These are phyloP conservation scores for Citrus medica DNA, from an alignment of 345 rosid genomes.

Conservation along the genomic window DNA sequence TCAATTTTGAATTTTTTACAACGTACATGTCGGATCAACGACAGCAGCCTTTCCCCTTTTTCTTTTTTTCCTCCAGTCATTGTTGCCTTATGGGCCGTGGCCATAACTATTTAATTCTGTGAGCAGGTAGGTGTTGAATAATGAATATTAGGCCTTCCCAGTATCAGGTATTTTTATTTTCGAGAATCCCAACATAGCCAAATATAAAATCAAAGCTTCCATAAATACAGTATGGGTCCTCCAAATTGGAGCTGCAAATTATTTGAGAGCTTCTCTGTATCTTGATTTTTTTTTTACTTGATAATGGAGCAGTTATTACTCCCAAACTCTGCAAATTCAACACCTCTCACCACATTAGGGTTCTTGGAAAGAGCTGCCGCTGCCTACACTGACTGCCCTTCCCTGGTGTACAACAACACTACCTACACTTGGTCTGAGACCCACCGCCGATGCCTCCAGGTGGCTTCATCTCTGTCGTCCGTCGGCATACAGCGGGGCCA, in stretches of 20 bases:
- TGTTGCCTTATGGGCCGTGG: no score
- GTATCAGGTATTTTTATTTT: no score
- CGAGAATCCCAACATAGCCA: no score
- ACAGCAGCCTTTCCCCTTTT: no score
- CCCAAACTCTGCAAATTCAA: slow-evolving; percentile 8
- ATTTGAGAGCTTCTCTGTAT: neutral
- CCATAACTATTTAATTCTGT: no score
- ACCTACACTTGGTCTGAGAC: slow-evolving; percentile 53
- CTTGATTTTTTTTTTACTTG: neutral
- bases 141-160: no score
- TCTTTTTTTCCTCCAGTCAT: no score
- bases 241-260: neutral
- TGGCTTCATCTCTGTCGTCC: slow-evolving; percentile 51
- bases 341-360: slow-evolving; percentile 2
- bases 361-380: slow-evolving; percentile 53
- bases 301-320: slow-evolving; percentile 28
- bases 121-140: no score
- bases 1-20: no score
- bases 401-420: slow-evolving; percentile 39
- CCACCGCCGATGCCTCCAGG: slow-evolving; percentile 56
- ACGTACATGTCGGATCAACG: no score
- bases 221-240: neutral
- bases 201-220: neutral
- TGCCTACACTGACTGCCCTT: slow-evolving; percentile 47
- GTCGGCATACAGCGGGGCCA: slow-evolving; percentile 37